phyloP scores from a whole-genome alignment of 2,329 filamentous ascomycete genomes.

The Colletotrichum sp. region DNA sequence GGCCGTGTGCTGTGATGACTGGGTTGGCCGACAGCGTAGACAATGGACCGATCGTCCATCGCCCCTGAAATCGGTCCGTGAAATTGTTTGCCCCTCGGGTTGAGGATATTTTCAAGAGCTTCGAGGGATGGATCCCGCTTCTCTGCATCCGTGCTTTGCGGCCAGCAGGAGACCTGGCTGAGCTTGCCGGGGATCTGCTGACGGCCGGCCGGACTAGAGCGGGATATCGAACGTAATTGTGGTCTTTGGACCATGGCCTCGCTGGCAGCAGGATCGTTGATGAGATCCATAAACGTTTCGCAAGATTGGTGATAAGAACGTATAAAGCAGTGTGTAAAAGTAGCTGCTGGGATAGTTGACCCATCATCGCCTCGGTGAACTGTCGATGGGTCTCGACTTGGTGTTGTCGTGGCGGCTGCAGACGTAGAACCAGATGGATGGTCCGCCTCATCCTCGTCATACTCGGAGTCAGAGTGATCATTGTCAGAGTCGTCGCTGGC shows the following conservation, averaged over 20 bases:
- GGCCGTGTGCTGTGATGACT: constrained; percentile 29
- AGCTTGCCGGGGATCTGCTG: not conserved
- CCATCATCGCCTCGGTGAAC: constrained; percentile 56
- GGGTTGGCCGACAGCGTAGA: constrained; percentile 44
- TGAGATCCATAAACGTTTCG: constrained; percentile 63
- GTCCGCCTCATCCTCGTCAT: not conserved
- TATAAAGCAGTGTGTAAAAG: constrained; percentile 58
- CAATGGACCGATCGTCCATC: constrained; percentile 52
- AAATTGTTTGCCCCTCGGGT: constrained; percentile 35
- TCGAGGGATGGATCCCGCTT: constrained; percentile 1
- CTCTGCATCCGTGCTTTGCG: constrained; percentile 13
- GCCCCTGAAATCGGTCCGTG: constrained; percentile 41
- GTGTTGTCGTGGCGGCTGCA: not conserved
- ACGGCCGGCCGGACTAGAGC: not conserved
- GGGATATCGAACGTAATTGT: constrained; percentile 44
- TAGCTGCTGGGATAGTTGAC: constrained; percentile 45
- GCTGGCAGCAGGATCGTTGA: constrained; percentile 50
- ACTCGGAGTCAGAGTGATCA: constrained; percentile 15
- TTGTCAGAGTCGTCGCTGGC: not conserved
- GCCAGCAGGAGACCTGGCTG: constrained; percentile 27
- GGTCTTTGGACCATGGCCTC: constrained; percentile 38
- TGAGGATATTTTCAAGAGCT: constrained; percentile 41
- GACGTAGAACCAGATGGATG: not conserved
- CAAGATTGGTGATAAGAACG: constrained; percentile 59
- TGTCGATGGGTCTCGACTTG: constrained; percentile 40